A percentile compares a stretch with the other conserved stretches of the same genome.
Conservation (phyloP, 768 basidiomycete genomes). For the Rhizopogon vinicolor region DNA sequence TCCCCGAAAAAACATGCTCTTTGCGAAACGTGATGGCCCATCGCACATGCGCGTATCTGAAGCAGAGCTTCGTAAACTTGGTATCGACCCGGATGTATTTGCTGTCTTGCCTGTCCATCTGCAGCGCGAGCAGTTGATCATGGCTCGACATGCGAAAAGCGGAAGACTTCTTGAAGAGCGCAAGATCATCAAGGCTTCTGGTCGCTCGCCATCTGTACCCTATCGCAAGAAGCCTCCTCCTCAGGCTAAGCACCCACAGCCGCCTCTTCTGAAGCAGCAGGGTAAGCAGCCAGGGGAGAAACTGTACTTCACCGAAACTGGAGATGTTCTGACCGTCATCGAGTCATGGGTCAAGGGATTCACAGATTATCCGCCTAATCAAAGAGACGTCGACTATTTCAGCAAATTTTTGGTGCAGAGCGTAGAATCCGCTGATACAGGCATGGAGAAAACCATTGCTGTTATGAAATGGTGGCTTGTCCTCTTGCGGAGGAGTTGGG, state of each 20-base stretch:
- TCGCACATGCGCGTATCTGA: slow-evolving; percentile 43
- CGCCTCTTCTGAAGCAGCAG: slow-evolving; percentile 53
- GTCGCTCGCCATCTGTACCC: slow-evolving; percentile 30
- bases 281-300: slow-evolving; percentile 49
- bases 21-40: slow-evolving; percentile 31
- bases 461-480: slow-evolving; percentile 83
- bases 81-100: slow-evolving; percentile 75
- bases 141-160: slow-evolving; percentile 46
- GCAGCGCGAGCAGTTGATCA: slow-evolving; percentile 72
- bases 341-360: slow-evolving; percentile 74
- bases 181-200: slow-evolving; percentile 46
- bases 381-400: slow-evolving; percentile 73
- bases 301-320: slow-evolving; percentile 54
- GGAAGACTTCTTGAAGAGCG: slow-evolving; percentile 34
- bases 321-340: slow-evolving; percentile 69
- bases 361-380: slow-evolving; percentile 56
- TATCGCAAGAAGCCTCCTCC: slow-evolving; percentile 50
- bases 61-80: slow-evolving; percentile 55
- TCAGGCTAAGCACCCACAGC: slow-evolving; percentile 44
- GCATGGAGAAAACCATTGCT: slow-evolving; percentile 64
- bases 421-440: slow-evolving; percentile 61
- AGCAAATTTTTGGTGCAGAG: slow-evolving; percentile 66
- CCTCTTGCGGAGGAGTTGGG: slow-evolving; percentile 62
- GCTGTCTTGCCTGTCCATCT: slow-evolving; percentile 55
- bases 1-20: slow-evolving; percentile 31